Percentiles rank a stretch among this genome's conserved stretches.
These are phyloP conservation scores for Sisymbrium altissimum DNA, from an alignment of 345 rosid genomes.

Conservation along the genomic window DNA sequence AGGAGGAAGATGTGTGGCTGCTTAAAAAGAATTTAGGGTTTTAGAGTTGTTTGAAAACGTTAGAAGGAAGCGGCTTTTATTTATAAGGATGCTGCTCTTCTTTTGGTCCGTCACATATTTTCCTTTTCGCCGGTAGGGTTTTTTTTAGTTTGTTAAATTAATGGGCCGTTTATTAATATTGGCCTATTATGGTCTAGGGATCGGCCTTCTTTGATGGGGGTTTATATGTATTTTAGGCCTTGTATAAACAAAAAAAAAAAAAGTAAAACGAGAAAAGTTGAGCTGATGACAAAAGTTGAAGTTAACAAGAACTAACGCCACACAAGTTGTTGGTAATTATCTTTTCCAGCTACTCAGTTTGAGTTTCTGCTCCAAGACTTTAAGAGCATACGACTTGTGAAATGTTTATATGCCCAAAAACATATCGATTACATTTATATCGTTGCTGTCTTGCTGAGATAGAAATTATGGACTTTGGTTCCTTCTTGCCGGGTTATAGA, in stretches of 20 bases:
- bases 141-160: not conserved
- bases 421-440: no score
- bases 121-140: not conserved
- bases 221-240: not conserved
- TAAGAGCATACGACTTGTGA: no score
- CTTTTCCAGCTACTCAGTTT: no score
- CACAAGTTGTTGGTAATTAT: no score
- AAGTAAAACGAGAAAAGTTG: no score
- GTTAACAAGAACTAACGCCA: no score
- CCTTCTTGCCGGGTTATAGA: no score
- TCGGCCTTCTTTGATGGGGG: not conserved
- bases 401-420: no score
- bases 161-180: not conserved
- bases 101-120: not conserved
- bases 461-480: no score
- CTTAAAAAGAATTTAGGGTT: constrained; percentile 24
- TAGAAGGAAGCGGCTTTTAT: not conserved
- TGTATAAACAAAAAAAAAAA: not conserved
- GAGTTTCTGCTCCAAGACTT: no score
- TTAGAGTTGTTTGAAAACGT: not conserved
- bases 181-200: not conserved
- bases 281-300: no score
- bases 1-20: constrained; percentile 11
- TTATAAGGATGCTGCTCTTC: not conserved
- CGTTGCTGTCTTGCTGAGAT: no score